Evolutionary conservation across 176 grass and related monocot species (phyloP), one percentile per base, ranked within the genome.

Genomic region (Saccharum spontaneum): DNA sequence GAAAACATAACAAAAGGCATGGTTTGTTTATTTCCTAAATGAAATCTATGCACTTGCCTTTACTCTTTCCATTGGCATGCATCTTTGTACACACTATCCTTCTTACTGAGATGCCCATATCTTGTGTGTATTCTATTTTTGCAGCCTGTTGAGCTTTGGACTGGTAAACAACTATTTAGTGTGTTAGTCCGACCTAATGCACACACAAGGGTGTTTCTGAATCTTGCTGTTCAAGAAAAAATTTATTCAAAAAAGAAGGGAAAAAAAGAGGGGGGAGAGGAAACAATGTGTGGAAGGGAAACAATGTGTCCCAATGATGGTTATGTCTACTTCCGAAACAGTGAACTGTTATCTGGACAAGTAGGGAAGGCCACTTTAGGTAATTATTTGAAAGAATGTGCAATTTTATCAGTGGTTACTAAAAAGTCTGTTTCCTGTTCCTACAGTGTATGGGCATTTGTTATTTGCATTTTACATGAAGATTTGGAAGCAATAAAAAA

Each of bases 61-160:
- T 24, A 24, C 22, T 61, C 59, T 61, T 60, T 49, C 28, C 71
- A 17, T 71, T 33, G 23, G 41, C 85, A 31, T 87, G 28, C 66
- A 68, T 52, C 33, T 70, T 62, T 75, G n/a, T 81, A 63, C 76
- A 87, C 37, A 10, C 73, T 69, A 30, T 37, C 66, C 38, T 84
- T 78, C 31, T 85, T 81, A 84, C 77, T 12, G 22, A 44, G 12
- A 48, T 90, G 38, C 44, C 73, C 33, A 61, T 84, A 20, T 65
- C 26, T 83, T 71, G 17, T 11, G 69, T 82, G 16, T 48, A 39
- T 75, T 79, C 33, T 79, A 18, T 76, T 90, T 78, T 82, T 94
- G 78, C 85, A 97, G 95, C 95, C 92, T 81, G 84, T 97, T 77
- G 95, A 97, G 76, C 92, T 97, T 79, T 97, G 95, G 95, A 97